Percentiles rank a stretch among this genome's conserved stretches.
Conservation (phyloP, 352 stramenopile species). For the Phytophthora lateralis region DNA sequence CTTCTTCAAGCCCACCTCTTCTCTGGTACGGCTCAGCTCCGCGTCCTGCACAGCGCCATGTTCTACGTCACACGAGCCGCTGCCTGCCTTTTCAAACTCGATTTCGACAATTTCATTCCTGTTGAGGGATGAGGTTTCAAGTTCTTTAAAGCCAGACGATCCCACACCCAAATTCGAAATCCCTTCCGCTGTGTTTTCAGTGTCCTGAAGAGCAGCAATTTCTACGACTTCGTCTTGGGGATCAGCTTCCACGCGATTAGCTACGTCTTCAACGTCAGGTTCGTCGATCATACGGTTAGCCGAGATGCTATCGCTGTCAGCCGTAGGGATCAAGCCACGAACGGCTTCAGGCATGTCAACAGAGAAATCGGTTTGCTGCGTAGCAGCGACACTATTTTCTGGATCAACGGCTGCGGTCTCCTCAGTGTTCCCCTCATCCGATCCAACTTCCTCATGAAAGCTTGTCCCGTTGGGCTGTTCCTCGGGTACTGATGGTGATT, state of each 20-base stretch:
- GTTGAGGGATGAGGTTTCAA: background rate
- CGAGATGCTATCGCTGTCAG: background rate
- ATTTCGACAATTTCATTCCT: background rate
- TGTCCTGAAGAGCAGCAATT: background rate
- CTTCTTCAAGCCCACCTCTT: conserved; percentile 1
- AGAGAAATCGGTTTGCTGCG: background rate
- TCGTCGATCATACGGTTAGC: background rate
- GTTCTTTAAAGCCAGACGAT: background rate
- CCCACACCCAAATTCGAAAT: background rate
- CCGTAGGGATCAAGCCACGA: background rate
- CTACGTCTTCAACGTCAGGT: background rate
- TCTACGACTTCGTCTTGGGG: background rate
- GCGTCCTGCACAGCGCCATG: background rate
- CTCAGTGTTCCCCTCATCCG: too few relatives aligned
- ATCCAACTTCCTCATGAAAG: background rate
- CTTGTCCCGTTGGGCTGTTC: background rate
- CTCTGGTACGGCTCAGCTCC: background rate
- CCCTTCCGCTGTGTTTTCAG: background rate
- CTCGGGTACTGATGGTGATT: background rate
- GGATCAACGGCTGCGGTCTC: background rate
- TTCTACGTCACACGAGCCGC: background rate
- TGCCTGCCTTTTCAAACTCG: background rate
- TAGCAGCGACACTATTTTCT: background rate
- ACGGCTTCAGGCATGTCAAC: background rate
- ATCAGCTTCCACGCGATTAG: background rate